Evolutionary conservation across 2,329 filamentous ascomycete genomes (phyloP).

Genomic region (Exophiala alcalophila): DNA sequence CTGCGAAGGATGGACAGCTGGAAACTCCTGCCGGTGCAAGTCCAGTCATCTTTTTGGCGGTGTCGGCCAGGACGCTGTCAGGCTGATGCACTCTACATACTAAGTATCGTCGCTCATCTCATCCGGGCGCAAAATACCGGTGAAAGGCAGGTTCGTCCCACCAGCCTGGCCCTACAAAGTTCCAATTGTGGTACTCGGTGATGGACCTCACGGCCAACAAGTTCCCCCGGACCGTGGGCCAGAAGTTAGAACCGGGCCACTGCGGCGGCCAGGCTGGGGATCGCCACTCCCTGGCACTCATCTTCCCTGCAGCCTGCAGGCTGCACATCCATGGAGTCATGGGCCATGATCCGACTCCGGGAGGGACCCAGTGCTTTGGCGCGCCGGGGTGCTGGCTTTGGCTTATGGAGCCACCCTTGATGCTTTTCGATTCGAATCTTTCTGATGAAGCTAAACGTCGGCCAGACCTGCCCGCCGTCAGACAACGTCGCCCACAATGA

Average conservation of each 20-base stretch:
- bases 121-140: no score
- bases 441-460: constrained; percentile 9
- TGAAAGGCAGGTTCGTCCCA: constrained; percentile 14
- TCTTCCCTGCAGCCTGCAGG: no score
- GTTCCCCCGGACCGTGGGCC: no score
- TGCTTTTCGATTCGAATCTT: no score
- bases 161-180: constrained; percentile 9
- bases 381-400: constrained; percentile 1
- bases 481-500: constrained; percentile 9
- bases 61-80: no score
- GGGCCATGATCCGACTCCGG: no score
- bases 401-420: no score
- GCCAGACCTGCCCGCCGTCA: constrained; percentile 11
- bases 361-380: constrained; percentile 21
- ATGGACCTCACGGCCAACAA: no score
- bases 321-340: no score
- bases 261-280: constrained; percentile 9
- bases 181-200: constrained; percentile 5
- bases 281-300: constrained; percentile 6
- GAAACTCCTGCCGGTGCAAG: no score
- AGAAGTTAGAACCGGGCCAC: no score
- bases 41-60: constrained; percentile 7
- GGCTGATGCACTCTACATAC: constrained; percentile 15
- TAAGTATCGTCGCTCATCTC: constrained; percentile 15
- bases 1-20: no score